phyloP scores from a whole-genome alignment of 768 basidiomycete genomes.

The Amylocystis lapponica region DNA sequence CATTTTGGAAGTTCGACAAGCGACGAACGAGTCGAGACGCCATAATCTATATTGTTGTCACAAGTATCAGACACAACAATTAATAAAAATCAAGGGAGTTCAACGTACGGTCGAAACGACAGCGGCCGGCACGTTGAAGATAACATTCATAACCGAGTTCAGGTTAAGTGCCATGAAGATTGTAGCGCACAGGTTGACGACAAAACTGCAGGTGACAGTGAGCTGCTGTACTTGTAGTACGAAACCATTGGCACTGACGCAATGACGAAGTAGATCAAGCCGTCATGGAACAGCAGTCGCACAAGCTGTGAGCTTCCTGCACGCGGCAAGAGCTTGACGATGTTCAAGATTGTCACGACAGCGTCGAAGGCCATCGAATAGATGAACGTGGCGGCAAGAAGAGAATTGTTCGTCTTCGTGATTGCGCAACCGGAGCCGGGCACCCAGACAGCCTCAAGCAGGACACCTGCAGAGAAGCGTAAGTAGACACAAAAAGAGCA shows the following conservation, averaged over 20 bases:
- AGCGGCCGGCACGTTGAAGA: slow-evolving; percentile 68
- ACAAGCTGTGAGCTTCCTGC: slow-evolving; percentile 41
- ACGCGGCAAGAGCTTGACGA: slow-evolving; percentile 45
- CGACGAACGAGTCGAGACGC: slow-evolving; percentile 57
- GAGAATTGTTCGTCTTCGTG: slow-evolving; percentile 50
- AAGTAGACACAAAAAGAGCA: too few relatives aligned
- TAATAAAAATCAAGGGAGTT: too few relatives aligned
- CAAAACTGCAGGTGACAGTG: slow-evolving; percentile 30
- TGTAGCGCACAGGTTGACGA: slow-evolving; percentile 38
- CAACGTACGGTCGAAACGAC: slow-evolving; percentile 56
- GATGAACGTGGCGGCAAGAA: slow-evolving; percentile 66
- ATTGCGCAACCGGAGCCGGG: slow-evolving; percentile 49
- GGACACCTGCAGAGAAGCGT: too few relatives aligned
- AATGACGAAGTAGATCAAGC: slow-evolving; percentile 69
- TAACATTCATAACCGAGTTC: slow-evolving; percentile 68
- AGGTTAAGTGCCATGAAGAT: slow-evolving; percentile 62
- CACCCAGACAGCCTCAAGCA: slow-evolving; percentile 52
- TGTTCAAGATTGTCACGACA: slow-evolving; percentile 51
- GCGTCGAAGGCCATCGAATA: slow-evolving; percentile 76
- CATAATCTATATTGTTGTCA: slow-evolving; percentile 44
- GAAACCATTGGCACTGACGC: slow-evolving; percentile 40
- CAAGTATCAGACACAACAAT: too few relatives aligned
- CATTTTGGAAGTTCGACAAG: slow-evolving; percentile 49
- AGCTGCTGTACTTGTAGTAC: neutral
- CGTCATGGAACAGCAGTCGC: slow-evolving; percentile 64